Percentiles rank a stretch among this genome's conserved stretches.
Evolutionary conservation across 2,329 filamentous ascomycete species (phyloP).

Genomic region (Colletotrichum melonis): DNA sequence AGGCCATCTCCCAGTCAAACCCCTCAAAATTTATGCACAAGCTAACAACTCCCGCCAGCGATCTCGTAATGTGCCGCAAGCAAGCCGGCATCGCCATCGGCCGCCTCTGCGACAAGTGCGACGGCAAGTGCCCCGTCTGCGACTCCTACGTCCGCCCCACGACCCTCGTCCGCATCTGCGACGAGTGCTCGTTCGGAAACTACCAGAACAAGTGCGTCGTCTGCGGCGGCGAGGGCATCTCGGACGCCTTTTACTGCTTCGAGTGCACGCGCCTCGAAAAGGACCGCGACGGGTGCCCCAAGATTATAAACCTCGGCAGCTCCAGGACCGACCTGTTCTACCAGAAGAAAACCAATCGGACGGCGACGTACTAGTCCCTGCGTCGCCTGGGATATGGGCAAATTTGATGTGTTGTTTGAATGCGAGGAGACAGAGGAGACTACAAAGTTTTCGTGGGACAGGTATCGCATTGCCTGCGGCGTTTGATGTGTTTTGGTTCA

Average conservation of each 20-base stretch:
- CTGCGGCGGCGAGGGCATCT: conserved; percentile 97
- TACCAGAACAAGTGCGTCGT: conserved; percentile 99
- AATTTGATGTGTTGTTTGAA: conserved; percentile 5
- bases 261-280: conserved; percentile 98
- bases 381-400: conserved; percentile 62
- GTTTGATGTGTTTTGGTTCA: conserved; percentile 36
- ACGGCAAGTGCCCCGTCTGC: conserved; percentile 99
- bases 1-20: conserved; percentile 48
- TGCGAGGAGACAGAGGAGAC: conserved; percentile 28
- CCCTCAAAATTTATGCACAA: conserved; percentile 27
- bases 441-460: conserved; percentile 21
- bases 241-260: conserved; percentile 99
- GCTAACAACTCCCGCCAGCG: conserved; percentile 62
- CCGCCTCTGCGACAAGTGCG: conserved; percentile 99
- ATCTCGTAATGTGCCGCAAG: conserved; percentile 99
- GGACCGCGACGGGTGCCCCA: conserved; percentile 96
- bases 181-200: conserved; percentile 99
- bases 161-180: conserved; percentile 96
- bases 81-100: conserved; percentile 97
- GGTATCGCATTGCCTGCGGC: conserved; percentile 37
- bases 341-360: conserved; percentile 75
- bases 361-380: conserved; percentile 63
- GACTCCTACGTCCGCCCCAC: conserved; percentile 99
- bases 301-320: conserved; percentile 98
- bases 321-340: conserved; percentile 88